These are phyloP conservation scores for Malus hybrid DNA, from an alignment of 331 rosid genomes.

Conservation along the genomic window DNA sequence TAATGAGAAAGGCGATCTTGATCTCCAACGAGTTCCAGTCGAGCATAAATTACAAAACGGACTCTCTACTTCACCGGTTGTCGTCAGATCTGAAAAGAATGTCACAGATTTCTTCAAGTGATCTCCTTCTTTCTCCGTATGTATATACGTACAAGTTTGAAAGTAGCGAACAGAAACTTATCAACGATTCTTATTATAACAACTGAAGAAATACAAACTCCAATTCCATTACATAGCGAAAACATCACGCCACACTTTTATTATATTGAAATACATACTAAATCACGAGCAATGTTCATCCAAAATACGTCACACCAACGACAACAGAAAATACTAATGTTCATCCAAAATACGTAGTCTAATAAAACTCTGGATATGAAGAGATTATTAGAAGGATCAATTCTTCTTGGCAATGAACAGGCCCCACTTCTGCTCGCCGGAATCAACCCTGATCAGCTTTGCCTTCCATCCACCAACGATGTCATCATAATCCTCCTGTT, in stretches of 20 bases:
- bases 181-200: not conserved
- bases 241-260: not conserved
- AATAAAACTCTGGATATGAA: not conserved
- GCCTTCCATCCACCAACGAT: conserved; percentile 76
- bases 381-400: not conserved
- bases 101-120: conserved; percentile 1
- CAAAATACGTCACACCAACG: too few species aligned
- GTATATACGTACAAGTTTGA: not conserved
- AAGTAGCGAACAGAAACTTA: not conserved
- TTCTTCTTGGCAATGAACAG: conserved; percentile 69
- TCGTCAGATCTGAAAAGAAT: conserved; percentile 15
- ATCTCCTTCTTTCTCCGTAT: not conserved
- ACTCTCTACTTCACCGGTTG: conserved; percentile 25
- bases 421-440: conserved; percentile 92
- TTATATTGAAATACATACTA: not conserved
- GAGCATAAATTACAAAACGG: conserved; percentile 9
- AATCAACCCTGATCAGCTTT: conserved; percentile 55
- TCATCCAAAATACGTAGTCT: not conserved
- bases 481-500: conserved; percentile 73
- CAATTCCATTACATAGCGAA: not conserved
- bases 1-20: conserved; percentile 8
- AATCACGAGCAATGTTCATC: too few species aligned
- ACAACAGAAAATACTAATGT: not conserved
- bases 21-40: not conserved
- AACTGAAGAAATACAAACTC: not conserved